Evolutionary conservation across 306 rosid genomes (phyloP), one percentile per base, ranked within the genome.

Genomic region (Pyrus communis): DNA sequence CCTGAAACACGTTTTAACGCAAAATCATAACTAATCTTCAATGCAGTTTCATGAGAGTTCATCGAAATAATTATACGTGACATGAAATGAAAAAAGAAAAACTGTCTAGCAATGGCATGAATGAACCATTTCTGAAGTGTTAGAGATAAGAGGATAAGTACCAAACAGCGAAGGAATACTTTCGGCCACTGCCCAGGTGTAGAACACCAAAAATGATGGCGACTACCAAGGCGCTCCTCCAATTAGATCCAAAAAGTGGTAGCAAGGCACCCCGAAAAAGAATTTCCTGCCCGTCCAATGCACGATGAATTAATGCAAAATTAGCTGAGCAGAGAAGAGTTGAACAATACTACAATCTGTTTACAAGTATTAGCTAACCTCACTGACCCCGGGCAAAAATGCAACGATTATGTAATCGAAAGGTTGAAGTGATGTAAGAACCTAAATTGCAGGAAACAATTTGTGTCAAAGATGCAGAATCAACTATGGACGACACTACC

Each of bases 181-280:
- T 92, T 75, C 92, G 90, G 67, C 97, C 97, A 31, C 86, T 85
- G 67, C 99, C 91, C 22, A 92, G 59, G 84, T 90, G 99, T 71
- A 92, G 88, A 84, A 81, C 85, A 69, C 99, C 97, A 82, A 95
- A 95, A 78, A 92, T 68, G 70, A 85, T 66, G 49, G 97, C 93
- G 70, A 85, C 88, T 54, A 86, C 73, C 82, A 78, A 76, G 57
- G 89, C 75, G 75, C 99, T 82, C 71, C 71, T 85, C 99, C 89
- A 92, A 84, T 85, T 74, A 82, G 88, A 82, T 83, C 99, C 99
- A 52, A 89, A 86, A 35, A 92, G 91, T 49, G 99, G 99, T 35
- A 92, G 72, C 72, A 95, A 80, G 0, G 96, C 92, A 49, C 99
- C 99, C 22, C 97, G 97, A 75, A 95, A 95, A 78, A 95, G 96